Evolutionary conservation across 2,329 filamentous ascomycete species (phyloP).

Genomic region (Cercospora citrullina): DNA sequence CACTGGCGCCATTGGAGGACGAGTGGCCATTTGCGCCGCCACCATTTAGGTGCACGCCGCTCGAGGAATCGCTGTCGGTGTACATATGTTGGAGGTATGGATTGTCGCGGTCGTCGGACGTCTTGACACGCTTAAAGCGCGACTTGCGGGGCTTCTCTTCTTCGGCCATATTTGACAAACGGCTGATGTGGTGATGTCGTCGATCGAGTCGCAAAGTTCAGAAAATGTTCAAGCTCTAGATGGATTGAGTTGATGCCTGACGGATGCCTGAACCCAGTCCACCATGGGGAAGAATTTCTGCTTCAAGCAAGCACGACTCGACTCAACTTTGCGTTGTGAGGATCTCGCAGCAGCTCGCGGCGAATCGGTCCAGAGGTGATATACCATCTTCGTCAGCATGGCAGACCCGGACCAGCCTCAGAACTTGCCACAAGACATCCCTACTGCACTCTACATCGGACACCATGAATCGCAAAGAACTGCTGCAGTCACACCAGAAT

Average conservation of each 20-base stretch:
- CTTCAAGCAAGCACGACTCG: background rate
- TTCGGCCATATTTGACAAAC: conserved; percentile 48
- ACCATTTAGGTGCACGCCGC: conserved; percentile 27
- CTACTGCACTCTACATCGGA: conserved; percentile 66
- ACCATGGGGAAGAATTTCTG: conserved; percentile 4
- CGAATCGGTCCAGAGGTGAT: background rate
- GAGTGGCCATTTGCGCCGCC: conserved; percentile 30
- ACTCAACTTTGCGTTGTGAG: background rate
- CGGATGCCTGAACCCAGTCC: background rate
- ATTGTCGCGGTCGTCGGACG: conserved; percentile 64
- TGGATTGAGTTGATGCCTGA: background rate
- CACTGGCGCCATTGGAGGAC: background rate
- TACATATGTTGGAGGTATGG: conserved; percentile 92
- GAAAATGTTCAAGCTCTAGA: conserved; percentile 2
- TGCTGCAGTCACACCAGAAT: conserved; percentile 49
- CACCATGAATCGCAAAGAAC: conserved; percentile 68
- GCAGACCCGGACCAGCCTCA: conserved; percentile 11
- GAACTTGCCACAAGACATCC: conserved; percentile 34
- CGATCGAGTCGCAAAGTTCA: background rate
- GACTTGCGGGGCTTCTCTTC: conserved; percentile 31
- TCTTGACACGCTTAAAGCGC: conserved; percentile 52
- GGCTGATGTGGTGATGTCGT: conserved; percentile 5
- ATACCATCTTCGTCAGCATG: conserved; percentile 1
- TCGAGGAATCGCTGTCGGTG: conserved; percentile 45
- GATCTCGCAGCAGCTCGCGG: background rate